These are phyloP conservation scores for Quercus rubra DNA, from an alignment of 306 rosid genomes.

Conservation along the genomic window DNA sequence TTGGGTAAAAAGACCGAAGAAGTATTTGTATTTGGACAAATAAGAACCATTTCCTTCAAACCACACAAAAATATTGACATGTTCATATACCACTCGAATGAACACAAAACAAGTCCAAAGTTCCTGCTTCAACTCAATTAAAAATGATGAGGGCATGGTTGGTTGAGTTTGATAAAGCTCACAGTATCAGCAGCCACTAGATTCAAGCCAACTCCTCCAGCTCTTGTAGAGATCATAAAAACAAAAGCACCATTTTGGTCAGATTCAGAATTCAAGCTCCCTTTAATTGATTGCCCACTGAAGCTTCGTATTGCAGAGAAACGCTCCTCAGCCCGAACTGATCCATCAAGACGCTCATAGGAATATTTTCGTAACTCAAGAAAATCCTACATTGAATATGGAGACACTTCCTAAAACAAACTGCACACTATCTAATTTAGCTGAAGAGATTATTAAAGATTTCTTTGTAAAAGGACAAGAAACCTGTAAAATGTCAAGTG, in stretches of 20 bases:
- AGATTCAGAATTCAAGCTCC: slow-evolving; percentile 43
- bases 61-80: background rate
- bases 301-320: slow-evolving; percentile 97
- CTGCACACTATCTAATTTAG: background rate
- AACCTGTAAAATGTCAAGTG: slow-evolving; percentile 93
- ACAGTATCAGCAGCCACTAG: slow-evolving; percentile 97
- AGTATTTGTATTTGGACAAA: too few species aligned
- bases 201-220: slow-evolving; percentile 98
- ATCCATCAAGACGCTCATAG: slow-evolving; percentile 97
- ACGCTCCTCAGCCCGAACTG: slow-evolving; percentile 97
- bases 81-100: background rate
- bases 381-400: slow-evolving; percentile 57
- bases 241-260: slow-evolving; percentile 68
- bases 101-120: background rate
- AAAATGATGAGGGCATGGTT: background rate
- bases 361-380: slow-evolving; percentile 79
- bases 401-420: slow-evolving; percentile 5
- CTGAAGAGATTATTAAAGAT: background rate
- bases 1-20: too few species aligned
- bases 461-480: slow-evolving; percentile 10
- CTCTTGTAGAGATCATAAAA: slow-evolving; percentile 92
- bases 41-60: background rate
- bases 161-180: slow-evolving; percentile 35
- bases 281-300: slow-evolving; percentile 52
- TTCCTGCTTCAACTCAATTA: background rate